Conservation (phyloP, 2,329 filamentous ascomycete species). For the Lomentospora prolificans region DNA sequence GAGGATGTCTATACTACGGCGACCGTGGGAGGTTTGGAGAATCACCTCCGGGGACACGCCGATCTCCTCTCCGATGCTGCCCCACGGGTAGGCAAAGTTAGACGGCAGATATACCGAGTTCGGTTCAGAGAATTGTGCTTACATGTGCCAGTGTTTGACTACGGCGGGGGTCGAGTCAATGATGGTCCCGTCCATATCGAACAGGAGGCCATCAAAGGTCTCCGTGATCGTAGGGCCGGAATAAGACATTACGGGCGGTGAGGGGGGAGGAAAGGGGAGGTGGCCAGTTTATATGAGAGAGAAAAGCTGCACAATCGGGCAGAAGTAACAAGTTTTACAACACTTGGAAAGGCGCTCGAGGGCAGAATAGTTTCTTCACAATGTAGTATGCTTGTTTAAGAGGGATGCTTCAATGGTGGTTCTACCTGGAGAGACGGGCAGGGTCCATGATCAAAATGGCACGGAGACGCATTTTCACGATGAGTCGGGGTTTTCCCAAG, state of each 20-base stretch:
- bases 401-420: too few relatives aligned
- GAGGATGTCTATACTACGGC: constrained; percentile 79
- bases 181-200: constrained; percentile 76
- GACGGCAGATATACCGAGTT: neutral
- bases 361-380: too few relatives aligned
- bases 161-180: constrained; percentile 74
- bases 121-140: constrained; percentile 24
- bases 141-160: constrained; percentile 67
- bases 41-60: constrained; percentile 78
- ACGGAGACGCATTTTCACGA: neutral
- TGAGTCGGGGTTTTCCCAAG: neutral
- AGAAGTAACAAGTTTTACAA: too few relatives aligned
- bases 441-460: too few relatives aligned
- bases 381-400: too few relatives aligned
- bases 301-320: too few relatives aligned
- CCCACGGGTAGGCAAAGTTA: neutral
- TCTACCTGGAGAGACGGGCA: neutral
- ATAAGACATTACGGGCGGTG: constrained; percentile 21
- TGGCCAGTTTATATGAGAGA: too few relatives aligned
- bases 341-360: too few relatives aligned
- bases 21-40: constrained; percentile 81
- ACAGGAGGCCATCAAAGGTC: constrained; percentile 48
- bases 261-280: neutral
- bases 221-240: constrained; percentile 33
- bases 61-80: constrained; percentile 70